Percentiles rank a stretch among this genome's conserved stretches.
Conservation (phyloP, 768 basidiomycete genomes). For the Floccularia luteovirens region DNA sequence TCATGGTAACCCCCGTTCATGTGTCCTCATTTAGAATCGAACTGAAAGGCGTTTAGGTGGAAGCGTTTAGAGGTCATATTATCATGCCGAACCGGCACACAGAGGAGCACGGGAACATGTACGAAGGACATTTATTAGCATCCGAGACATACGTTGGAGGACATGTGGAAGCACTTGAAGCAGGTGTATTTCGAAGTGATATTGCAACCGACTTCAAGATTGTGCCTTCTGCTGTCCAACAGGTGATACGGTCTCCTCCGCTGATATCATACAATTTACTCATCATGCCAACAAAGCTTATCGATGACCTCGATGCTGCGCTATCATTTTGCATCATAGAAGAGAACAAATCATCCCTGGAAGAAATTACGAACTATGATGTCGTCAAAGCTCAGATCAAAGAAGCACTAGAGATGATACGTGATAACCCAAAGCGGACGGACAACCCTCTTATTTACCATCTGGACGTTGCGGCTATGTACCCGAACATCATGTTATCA, state of each 20-base stretch:
- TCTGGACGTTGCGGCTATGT: slow-evolving; percentile 98
- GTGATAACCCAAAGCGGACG: slow-evolving; percentile 80
- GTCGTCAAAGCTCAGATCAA: slow-evolving; percentile 81
- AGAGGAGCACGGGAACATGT: slow-evolving; percentile 86
- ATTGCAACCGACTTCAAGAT: slow-evolving; percentile 95
- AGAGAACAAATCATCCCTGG: slow-evolving; percentile 74
- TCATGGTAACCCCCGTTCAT: slow-evolving; percentile 65
- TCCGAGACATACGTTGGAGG: slow-evolving; percentile 99
- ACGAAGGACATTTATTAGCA: slow-evolving; percentile 92
- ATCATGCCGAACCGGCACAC: slow-evolving; percentile 99
- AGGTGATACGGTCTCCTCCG: slow-evolving; percentile 40
- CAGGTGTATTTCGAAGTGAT: slow-evolving; percentile 96
- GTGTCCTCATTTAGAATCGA: neutral
- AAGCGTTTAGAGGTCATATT: slow-evolving; percentile 85
- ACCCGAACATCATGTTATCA: slow-evolving; percentile 99
- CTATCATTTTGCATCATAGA: slow-evolving; percentile 82
- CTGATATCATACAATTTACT: slow-evolving; percentile 5
- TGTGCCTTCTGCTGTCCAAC: slow-evolving; percentile 76
- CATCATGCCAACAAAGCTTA: slow-evolving; percentile 48
- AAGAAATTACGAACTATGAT: slow-evolving; percentile 90
- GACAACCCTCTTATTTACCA: slow-evolving; percentile 98
- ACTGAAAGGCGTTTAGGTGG: slow-evolving; percentile 53
- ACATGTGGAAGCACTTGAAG: slow-evolving; percentile 97
- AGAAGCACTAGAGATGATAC: slow-evolving; percentile 76
- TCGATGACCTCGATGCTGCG: slow-evolving; percentile 90